phyloP scores from a whole-genome alignment of 257 asterid genomes.

The Datura wrightii region DNA sequence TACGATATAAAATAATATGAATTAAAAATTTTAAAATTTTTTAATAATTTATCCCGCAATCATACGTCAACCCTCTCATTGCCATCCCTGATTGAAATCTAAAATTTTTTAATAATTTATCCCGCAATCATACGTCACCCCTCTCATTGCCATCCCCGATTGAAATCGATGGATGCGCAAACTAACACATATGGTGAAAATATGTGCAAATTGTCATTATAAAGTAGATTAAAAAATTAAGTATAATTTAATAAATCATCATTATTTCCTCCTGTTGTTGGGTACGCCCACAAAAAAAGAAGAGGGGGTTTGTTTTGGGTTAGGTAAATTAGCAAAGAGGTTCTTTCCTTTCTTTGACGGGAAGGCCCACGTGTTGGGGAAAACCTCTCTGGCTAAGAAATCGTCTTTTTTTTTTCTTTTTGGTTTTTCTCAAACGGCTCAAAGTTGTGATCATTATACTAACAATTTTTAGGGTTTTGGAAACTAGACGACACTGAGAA shows the following conservation, averaged over 20 bases:
- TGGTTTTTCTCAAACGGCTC: not conserved
- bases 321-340: not conserved
- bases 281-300: not conserved
- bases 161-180: no score
- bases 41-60: no score
- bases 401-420: not conserved
- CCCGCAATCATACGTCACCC: no score
- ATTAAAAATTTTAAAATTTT: no score
- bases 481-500: not conserved
- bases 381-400: conserved; percentile 49
- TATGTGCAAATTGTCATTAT: no score
- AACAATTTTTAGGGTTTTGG: not conserved
- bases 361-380: conserved; percentile 32
- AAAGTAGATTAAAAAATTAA: not conserved
- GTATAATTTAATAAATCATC: not conserved
- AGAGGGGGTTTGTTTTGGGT: not conserved
- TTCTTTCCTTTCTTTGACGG: not conserved
- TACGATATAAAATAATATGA: no score
- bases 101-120: no score
- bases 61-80: no score
- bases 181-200: no score
- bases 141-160: no score
- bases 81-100: no score
- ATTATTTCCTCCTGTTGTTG: not conserved
- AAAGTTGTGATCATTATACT: not conserved